phyloP scores from a whole-genome alignment of 768 basidiomycete genomes.

The Tricholoma terreum region DNA sequence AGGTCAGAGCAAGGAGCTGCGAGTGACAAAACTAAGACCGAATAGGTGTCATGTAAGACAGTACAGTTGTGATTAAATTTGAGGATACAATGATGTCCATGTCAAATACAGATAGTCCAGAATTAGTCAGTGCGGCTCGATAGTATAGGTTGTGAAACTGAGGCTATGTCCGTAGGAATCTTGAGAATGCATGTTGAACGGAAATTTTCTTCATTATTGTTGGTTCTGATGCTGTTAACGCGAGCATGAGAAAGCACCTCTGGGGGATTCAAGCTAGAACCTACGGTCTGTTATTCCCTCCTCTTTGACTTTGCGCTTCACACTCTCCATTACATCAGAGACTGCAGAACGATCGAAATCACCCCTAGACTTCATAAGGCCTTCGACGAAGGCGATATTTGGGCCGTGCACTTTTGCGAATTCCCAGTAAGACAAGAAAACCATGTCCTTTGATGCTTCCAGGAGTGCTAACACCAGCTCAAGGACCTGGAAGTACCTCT shows the following conservation, averaged over 20 bases:
- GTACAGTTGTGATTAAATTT: conserved; percentile 14
- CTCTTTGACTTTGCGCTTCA: conserved; percentile 90
- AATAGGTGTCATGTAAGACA: conserved; percentile 27
- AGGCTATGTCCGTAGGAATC: conserved; percentile 59
- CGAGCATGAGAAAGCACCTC: background rate
- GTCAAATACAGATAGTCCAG: conserved; percentile 15
- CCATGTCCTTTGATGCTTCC: conserved; percentile 83
- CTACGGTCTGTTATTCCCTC: conserved; percentile 80
- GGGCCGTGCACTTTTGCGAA: conserved; percentile 95
- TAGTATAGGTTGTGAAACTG: background rate
- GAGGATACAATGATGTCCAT: conserved; percentile 15
- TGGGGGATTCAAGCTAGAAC: conserved; percentile 26
- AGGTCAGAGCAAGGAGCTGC: conserved; percentile 40
- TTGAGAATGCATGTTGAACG: conserved; percentile 70
- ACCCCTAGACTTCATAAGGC: conserved; percentile 82
- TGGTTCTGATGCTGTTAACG: conserved; percentile 62
- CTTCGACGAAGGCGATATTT: conserved; percentile 87
- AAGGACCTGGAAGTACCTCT: conserved; percentile 79
- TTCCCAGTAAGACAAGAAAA: conserved; percentile 89
- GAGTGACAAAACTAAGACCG: conserved; percentile 45
- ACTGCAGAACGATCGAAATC: conserved; percentile 89
- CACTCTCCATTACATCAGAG: conserved; percentile 89
- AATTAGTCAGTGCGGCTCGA: background rate
- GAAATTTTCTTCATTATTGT: conserved; percentile 91
- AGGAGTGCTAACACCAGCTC: conserved; percentile 80